These are phyloP conservation scores for Sporothrix luriei DNA, from an alignment of 2,329 filamentous ascomycete genomes.

Conservation along the genomic window DNA sequence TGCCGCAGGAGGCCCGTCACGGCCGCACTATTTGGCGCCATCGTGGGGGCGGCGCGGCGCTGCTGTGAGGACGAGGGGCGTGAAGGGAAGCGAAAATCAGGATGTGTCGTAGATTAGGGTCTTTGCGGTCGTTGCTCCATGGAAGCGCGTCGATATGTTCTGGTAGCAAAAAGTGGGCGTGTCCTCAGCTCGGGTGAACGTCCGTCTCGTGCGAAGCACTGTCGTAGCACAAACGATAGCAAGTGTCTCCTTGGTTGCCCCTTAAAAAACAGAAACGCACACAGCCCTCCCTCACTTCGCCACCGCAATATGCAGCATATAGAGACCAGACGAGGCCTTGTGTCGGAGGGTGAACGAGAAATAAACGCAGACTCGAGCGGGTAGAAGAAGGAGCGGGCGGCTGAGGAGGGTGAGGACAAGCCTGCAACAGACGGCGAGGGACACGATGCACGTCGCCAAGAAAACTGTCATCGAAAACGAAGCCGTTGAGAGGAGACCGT, in stretches of 20 bases:
- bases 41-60: slow-evolving; percentile 40
- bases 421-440: neutral
- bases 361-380: neutral
- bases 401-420: neutral
- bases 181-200: neutral
- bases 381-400: neutral
- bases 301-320: neutral
- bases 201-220: neutral
- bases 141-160: slow-evolving; percentile 16
- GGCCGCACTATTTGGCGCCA: slow-evolving; percentile 57
- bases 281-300: slow-evolving; percentile 12
- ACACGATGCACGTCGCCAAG: neutral
- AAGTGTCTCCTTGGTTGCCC: neutral
- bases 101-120: slow-evolving; percentile 26
- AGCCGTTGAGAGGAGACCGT: neutral
- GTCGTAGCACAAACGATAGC: neutral
- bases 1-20: slow-evolving; percentile 60
- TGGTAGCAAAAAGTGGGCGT: neutral
- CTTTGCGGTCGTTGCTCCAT: slow-evolving; percentile 34
- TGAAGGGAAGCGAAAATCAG: slow-evolving; percentile 1
- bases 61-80: neutral
- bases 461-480: neutral
- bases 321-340: neutral
- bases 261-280: neutral
- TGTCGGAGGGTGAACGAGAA: neutral